Evolutionary conservation across 306 rosid genomes (phyloP).

Genomic region (Begonia peltatifolia): DNA sequence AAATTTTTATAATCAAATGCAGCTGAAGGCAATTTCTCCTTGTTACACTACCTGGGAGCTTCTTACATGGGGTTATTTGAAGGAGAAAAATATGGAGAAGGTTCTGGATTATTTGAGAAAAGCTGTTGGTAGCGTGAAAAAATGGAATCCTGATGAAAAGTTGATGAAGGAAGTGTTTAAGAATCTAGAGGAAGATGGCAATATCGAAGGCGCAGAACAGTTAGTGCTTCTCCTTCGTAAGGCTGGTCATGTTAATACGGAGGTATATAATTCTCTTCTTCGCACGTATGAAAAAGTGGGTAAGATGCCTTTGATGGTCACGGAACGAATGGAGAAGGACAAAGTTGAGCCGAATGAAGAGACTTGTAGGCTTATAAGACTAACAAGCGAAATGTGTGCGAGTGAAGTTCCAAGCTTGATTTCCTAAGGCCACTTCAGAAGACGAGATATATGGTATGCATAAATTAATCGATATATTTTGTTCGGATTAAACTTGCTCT

Average conservation of each 20-base stretch:
- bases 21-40: conserved; percentile 33
- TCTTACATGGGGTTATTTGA: conserved; percentile 61
- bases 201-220: conserved; percentile 54
- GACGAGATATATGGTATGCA: too few relatives aligned
- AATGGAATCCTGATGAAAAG: conserved; percentile 43
- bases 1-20: conserved; percentile 28
- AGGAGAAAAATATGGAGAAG: conserved; percentile 31
- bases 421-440: conserved; percentile 3
- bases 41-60: conserved; percentile 83
- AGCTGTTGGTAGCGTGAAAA: conserved; percentile 55
- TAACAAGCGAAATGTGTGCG: conserved; percentile 61
- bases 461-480: too few relatives aligned
- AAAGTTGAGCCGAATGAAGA: conserved; percentile 52
- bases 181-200: conserved; percentile 40
- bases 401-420: conserved; percentile 37
- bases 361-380: conserved; percentile 42
- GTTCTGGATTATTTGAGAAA: conserved; percentile 41
- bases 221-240: conserved; percentile 45
- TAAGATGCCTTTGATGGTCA: conserved; percentile 65
- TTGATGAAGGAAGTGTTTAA: conserved; percentile 45
- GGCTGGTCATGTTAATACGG: conserved; percentile 48
- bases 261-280: conserved; percentile 48
- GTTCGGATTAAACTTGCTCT: too few relatives aligned
- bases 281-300: conserved; percentile 64
- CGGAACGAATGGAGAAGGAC: conserved; percentile 74